Evolutionary conservation across 495 filamentous ascomycete species (phyloP), one percentile per base, ranked within the genome.

Genomic region (Thozetella sp.): DNA sequence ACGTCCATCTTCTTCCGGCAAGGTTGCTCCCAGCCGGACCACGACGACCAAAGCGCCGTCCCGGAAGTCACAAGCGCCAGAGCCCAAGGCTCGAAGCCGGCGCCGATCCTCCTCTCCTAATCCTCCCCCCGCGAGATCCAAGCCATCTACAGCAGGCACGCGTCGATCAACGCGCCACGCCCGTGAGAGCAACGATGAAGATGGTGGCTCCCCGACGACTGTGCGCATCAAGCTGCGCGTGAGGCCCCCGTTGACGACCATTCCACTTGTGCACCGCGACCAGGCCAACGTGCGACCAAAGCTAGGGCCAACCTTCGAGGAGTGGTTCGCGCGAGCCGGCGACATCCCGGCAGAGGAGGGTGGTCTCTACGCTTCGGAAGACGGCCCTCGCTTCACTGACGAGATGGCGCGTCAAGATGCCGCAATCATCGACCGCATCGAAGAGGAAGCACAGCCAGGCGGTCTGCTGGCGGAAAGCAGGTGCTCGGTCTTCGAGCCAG

Each of bases 401-500:
- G 80, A 83, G 54, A 70, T 75, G 62, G 73, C 80, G 9, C 60
- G 67, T 52, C 77, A 76, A 53, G 87, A 90, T 67, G 87, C 82
- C 0, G 63, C 68, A 9, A 59, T 80, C 23, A 80, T 88, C n/a
- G 59, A 80, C 51, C 84, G 84, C 24, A 81, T 97, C 2, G 81
- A 90, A 52, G 76, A 84, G 59, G 93, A 90, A 55, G 85, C 82
- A 9, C 78, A 90, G 66, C 85, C 88, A 24, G 91, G 91, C 24
- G 92, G 96, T 0, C 65, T 91, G 9, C 80, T 98, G 25, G 91
- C 88, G 59, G 70, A 78, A 37, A 87, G 87, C 52, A 82, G 83
- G 20, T 95, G 90, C 68, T 90, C 87, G 2, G 76, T 90, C 25
- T 96, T 89, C 66, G 79, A 85, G n/a, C 88, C 89, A 0, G 92